Conservation (phyloP, 352 stramenopile species). For the Pythium coloratum region DNA sequence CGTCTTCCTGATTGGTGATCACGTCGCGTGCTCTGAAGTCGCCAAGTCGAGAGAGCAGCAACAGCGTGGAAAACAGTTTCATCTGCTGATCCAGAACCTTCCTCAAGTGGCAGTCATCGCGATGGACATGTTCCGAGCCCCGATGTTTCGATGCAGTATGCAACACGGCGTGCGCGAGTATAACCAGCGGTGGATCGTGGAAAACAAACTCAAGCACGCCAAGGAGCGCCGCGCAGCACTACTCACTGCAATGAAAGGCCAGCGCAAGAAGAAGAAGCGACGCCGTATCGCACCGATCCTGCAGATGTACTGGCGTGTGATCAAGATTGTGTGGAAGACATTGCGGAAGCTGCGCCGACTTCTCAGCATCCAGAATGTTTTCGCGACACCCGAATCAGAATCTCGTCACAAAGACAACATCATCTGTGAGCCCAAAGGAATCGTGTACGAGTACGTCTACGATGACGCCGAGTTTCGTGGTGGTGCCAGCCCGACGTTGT, state of each 20-base stretch:
- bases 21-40: constrained; percentile 52
- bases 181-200: constrained; percentile 66
- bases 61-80: constrained; percentile 65
- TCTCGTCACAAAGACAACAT: constrained; percentile 50
- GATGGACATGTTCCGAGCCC: constrained; percentile 72
- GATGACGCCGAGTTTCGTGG: constrained; percentile 71
- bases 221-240: constrained; percentile 50
- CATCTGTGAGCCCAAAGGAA: constrained; percentile 76
- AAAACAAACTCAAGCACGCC: constrained; percentile 41
- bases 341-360: constrained; percentile 40
- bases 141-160: constrained; percentile 71
- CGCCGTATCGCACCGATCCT: constrained; percentile 30
- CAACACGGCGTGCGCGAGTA: constrained; percentile 45
- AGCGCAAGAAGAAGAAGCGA: constrained; percentile 29
- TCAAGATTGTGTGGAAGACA: constrained; percentile 59
- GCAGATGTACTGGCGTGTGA: constrained; percentile 33
- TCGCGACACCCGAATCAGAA: constrained; percentile 41
- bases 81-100: constrained; percentile 73
- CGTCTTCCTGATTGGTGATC: constrained; percentile 61
- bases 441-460: constrained; percentile 84
- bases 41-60: constrained; percentile 52
- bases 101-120: constrained; percentile 54
- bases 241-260: constrained; percentile 56
- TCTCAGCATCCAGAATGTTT: constrained; percentile 72
- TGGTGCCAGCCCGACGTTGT: constrained; percentile 55